Evolutionary conservation across 768 basidiomycete genomes (phyloP).

Genomic region (Fomitopsis pulvina): DNA sequence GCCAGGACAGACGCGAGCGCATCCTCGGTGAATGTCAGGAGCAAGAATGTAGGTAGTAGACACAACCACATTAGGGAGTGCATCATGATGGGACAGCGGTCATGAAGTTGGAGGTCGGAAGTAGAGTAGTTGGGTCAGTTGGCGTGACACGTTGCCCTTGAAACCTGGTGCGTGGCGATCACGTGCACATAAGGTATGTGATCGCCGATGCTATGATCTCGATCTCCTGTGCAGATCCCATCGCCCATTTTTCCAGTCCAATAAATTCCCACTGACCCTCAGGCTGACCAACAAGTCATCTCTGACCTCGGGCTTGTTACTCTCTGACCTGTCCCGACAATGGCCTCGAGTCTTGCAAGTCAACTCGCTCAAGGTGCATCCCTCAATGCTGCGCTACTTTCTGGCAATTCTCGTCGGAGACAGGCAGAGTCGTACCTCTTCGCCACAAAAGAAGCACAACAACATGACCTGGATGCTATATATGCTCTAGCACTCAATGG

Average conservation of each 20-base stretch:
- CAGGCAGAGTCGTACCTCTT: constrained; percentile 82
- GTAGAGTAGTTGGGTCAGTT: neutral
- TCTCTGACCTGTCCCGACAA: constrained; percentile 12
- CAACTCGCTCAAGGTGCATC: constrained; percentile 80
- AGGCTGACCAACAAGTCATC: too few relatives aligned
- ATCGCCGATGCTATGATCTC: neutral
- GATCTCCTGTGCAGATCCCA: neutral
- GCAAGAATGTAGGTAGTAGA: constrained; percentile 15
- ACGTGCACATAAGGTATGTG: neutral
- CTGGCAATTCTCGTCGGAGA: constrained; percentile 58
- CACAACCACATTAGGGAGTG: neutral
- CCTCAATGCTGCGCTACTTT: constrained; percentile 67
- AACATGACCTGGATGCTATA: constrained; percentile 84
- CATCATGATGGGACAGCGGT: neutral
- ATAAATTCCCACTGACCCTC: too few relatives aligned
- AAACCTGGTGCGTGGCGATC: neutral
- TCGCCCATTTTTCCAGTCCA: neutral
- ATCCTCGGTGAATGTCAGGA: constrained; percentile 12
- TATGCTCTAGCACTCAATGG: constrained; percentile 77
- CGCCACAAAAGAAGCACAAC: constrained; percentile 70
- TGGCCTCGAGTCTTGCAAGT: constrained; percentile 69
- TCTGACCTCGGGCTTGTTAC: neutral
- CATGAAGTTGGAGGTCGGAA: neutral
- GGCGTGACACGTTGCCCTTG: neutral
- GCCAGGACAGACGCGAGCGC: constrained; percentile 73